Evolutionary conservation across 345 rosid genomes (phyloP).

Genomic region (Populus deltoides): DNA sequence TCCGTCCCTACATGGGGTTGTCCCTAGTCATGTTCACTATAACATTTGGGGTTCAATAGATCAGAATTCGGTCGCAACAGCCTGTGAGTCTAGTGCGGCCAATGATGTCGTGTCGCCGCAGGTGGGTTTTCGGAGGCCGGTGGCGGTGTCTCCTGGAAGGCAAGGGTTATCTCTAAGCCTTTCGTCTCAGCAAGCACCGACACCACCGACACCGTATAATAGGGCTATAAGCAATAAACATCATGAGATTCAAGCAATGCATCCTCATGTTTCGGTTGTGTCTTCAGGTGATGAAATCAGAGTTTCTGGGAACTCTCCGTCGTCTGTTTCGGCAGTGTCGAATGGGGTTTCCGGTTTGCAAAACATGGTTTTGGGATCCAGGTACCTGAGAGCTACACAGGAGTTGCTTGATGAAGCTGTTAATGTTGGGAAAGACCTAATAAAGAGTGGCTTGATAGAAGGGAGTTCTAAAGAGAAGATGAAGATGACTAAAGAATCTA

Average conservation of each 20-base stretch:
- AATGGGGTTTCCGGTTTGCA: constrained; percentile 39
- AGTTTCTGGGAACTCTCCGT: constrained; percentile 37
- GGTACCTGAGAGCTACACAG: constrained; percentile 67
- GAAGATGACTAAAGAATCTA: constrained; percentile 22
- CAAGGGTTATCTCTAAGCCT: constrained; percentile 50
- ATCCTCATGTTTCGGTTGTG: constrained; percentile 6
- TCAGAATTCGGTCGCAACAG: constrained; percentile 24
- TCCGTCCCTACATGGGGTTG: constrained; percentile 17
- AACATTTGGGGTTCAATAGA: constrained; percentile 39
- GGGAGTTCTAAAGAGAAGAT: constrained; percentile 20
- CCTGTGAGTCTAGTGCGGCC: constrained; percentile 10
- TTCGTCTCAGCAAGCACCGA: constrained; percentile 29
- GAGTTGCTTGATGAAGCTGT: constrained; percentile 73
- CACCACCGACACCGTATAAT: constrained; percentile 7
- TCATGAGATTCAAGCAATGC: constrained; percentile 13
- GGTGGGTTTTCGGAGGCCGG: constrained; percentile 19
- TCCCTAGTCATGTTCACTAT: constrained; percentile 26
- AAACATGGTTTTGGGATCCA: constrained; percentile 40
- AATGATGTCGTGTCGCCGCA: constrained; percentile 6
- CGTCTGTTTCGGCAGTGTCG: constrained; percentile 39
- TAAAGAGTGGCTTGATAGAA: constrained; percentile 17
- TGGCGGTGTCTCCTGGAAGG: constrained; percentile 24
- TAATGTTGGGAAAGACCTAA: constrained; percentile 35
- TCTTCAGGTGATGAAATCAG: constrained; percentile 24
- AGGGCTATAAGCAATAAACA: constrained; percentile 15